Percentiles rank a stretch among this genome's conserved stretches.
Conservation (phyloP, 495 filamentous ascomycete genomes). For the Neurospora tetrasperma region DNA sequence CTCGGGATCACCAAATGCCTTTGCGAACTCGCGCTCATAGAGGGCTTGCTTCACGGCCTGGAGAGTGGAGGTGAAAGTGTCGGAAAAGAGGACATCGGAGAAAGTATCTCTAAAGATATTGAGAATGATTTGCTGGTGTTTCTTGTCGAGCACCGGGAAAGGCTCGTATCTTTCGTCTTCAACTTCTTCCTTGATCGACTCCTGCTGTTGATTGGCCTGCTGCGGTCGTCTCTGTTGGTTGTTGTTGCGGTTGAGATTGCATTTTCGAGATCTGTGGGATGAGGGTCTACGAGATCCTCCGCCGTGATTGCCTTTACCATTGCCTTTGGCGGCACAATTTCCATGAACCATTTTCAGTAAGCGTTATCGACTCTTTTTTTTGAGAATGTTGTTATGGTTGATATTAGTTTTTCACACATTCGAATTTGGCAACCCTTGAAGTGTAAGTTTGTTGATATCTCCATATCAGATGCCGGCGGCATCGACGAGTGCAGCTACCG, state of each 20-base stretch:
- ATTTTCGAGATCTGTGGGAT: not conserved
- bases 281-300: not conserved
- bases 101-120: slow-evolving; percentile 65
- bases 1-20: slow-evolving; percentile 62
- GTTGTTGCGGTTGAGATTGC: not conserved
- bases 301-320: not conserved
- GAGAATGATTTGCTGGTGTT: slow-evolving; percentile 65
- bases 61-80: slow-evolving; percentile 37
- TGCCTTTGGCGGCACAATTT: not conserved
- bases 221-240: not conserved
- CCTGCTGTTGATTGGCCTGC: not conserved
- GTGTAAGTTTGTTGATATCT: not conserved
- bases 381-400: not conserved
- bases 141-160: slow-evolving; percentile 6
- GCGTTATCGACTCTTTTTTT: not conserved
- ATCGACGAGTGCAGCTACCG: not conserved
- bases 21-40: slow-evolving; percentile 71
- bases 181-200: slow-evolving; percentile 3
- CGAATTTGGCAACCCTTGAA: not conserved
- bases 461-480: not conserved
- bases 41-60: slow-evolving; percentile 77
- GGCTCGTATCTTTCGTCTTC: slow-evolving; percentile 7
- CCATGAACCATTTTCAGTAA: not conserved
- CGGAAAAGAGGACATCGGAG: slow-evolving; percentile 26
- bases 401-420: not conserved